Percentiles rank a stretch among this genome's conserved stretches.
phyloP scores from a whole-genome alignment of 2,329 filamentous ascomycete genomes.

The Beauveria bassiana region DNA sequence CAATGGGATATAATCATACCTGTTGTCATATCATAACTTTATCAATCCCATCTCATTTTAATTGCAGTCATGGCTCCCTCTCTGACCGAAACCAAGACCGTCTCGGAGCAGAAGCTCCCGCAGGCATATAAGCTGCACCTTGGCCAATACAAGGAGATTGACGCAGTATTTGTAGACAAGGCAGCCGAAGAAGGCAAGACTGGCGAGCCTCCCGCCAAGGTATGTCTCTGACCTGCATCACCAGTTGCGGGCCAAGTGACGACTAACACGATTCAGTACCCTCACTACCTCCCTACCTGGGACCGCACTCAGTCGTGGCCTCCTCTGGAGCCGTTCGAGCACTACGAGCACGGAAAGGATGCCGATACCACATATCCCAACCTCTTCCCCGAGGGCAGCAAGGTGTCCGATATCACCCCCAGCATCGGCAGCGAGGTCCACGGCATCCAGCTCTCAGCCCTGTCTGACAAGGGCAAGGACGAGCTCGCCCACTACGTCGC shows the following conservation, averaged over 20 bases:
- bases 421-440: constrained; percentile 57
- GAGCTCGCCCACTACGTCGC: constrained; percentile 59
- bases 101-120: not conserved
- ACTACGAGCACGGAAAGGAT: constrained; percentile 58
- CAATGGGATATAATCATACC: not conserved
- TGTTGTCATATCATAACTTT: not conserved
- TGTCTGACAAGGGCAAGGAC: constrained; percentile 49
- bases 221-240: constrained; percentile 6
- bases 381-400: constrained; percentile 40
- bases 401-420: constrained; percentile 44
- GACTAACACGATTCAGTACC: constrained; percentile 14
- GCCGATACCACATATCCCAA: constrained; percentile 55
- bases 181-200: constrained; percentile 23
- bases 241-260: too few relatives aligned
- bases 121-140: constrained; percentile 18
- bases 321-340: constrained; percentile 53
- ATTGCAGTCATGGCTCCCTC: constrained; percentile 10
- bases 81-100: constrained; percentile 5
- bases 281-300: constrained; percentile 52
- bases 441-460: constrained; percentile 51
- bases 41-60: not conserved
- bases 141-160: constrained; percentile 25
- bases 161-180: constrained; percentile 18
- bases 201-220: constrained; percentile 21
- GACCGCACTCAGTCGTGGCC: constrained; percentile 48